Conservation (phyloP, 2,329 filamentous ascomycete species). For the Aspergillus hiratsukae region DNA sequence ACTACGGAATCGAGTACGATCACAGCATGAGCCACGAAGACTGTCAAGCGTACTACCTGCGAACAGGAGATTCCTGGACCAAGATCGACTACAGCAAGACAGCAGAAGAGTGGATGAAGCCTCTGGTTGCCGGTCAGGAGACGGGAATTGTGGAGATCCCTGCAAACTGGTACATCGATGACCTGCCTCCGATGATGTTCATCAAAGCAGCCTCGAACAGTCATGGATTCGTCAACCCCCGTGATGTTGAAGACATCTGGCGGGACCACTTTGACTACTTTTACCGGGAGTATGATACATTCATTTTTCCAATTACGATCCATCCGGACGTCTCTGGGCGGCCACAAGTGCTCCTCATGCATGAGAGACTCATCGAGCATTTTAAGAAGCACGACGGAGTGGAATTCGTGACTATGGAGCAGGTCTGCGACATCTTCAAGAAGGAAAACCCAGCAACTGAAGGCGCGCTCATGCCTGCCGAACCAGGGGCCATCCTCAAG, state of each 20-base stretch:
- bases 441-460: background rate
- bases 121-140: slow-evolving; percentile 42
- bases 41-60: slow-evolving; percentile 42
- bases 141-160: slow-evolving; percentile 43
- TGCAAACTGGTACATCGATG: slow-evolving; percentile 43
- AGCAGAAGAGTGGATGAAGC: slow-evolving; percentile 44
- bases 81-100: slow-evolving; percentile 40
- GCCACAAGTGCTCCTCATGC: slow-evolving; percentile 69
- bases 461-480: background rate
- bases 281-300: slow-evolving; percentile 71
- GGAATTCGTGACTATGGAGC: slow-evolving; percentile 23
- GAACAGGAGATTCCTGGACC: slow-evolving; percentile 42
- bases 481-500: background rate
- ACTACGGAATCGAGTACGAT: slow-evolving; percentile 43
- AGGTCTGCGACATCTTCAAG: slow-evolving; percentile 13
- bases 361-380: slow-evolving; percentile 53
- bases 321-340: slow-evolving; percentile 69
- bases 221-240: slow-evolving; percentile 55
- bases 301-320: slow-evolving; percentile 72
- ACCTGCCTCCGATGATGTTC: slow-evolving; percentile 44
- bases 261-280: slow-evolving; percentile 63
- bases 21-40: slow-evolving; percentile 45
- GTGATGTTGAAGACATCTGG: slow-evolving; percentile 57
- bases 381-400: slow-evolving; percentile 21
- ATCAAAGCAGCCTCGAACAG: slow-evolving; percentile 46